Evolutionary conservation across 768 basidiomycete species (phyloP), one percentile per base, ranked within the genome.

Genomic region (Tulasnella sp.): DNA sequence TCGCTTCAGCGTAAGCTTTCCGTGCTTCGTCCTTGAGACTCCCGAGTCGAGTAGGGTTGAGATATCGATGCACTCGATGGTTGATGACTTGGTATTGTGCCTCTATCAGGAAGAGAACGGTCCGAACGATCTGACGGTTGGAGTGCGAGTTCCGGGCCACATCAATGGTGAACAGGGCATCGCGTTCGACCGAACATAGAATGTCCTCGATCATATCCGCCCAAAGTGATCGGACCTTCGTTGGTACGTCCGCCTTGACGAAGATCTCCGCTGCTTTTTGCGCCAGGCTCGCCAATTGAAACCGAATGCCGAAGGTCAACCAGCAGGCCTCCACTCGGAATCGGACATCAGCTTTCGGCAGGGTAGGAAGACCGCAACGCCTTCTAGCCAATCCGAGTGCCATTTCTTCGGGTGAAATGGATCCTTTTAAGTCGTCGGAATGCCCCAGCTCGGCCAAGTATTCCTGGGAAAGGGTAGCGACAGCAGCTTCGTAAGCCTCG

Each of bases 311-410:
- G 55, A 92, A 82, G 5, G 88, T 87, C 18, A 84, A 80, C 87
- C 88, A 89, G 74, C 90, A 85, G 0, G 90, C 90, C 81, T 92
- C 91, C 9, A 91, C 88, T 23, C 87, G 80, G 83, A 89, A 90
- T 57, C 90, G 86, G 57, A 85, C 85, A 82, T 91, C 90, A 0
- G 89, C 90, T 9, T 86, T 86, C 9, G 90, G 91, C 37, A 48
- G 74, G 67, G 86, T 87, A 0, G 87, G 86, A 80, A 88, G 88
- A 0, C 90, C 91, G 26, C 91, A 86, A 70, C 87, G 84, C 57
- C 86, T 82, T 78, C 83, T 86, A 0, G 90, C 89, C 51, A 87
- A 82, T 26, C 86, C 85, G 85, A 91, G 86, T 2, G 90, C 90
- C 78, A 87, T 81, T 73, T 87, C 85, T 79, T 86, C 81, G 0